Evolutionary conservation across 768 basidiomycete species (phyloP).

Genomic region (Mycena olivaceomarginata): DNA sequence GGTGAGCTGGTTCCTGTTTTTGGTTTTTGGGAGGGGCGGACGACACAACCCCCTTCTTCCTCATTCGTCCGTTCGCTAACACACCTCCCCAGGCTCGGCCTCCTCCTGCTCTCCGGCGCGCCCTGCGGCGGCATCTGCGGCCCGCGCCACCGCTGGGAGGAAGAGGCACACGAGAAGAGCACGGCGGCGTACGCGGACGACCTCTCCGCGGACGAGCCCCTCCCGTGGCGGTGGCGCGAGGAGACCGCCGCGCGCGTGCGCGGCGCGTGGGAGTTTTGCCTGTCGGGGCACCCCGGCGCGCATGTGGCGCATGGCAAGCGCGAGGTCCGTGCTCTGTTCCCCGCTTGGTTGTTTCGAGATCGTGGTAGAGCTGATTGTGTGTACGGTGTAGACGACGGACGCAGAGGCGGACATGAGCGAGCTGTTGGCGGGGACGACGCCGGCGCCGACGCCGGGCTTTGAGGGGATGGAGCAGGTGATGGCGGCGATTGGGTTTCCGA

Average conservation of each 20-base stretch:
- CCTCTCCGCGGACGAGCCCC: too few relatives aligned
- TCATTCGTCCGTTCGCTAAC: not conserved
- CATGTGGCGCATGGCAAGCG: not conserved
- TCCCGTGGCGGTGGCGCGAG: too few relatives aligned
- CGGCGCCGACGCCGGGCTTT: slow-evolving; percentile 56
- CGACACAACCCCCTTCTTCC: too few relatives aligned
- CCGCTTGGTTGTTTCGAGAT: too few relatives aligned
- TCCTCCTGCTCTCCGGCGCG: slow-evolving; percentile 88
- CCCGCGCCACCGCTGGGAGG: too few relatives aligned
- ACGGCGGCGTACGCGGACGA: too few relatives aligned
- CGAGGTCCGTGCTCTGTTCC: not conserved
- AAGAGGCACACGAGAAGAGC: too few relatives aligned
- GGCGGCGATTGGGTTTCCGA: slow-evolving; percentile 74
- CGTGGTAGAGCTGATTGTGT: too few relatives aligned
- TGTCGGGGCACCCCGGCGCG: slow-evolving; percentile 36
- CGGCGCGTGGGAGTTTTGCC: slow-evolving; percentile 90
- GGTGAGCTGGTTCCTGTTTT: slow-evolving; percentile 70
- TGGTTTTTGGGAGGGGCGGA: too few relatives aligned
- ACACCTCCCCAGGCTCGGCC: slow-evolving; percentile 71
- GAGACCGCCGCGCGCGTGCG: slow-evolving; percentile 89
- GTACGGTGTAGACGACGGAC: too few relatives aligned
- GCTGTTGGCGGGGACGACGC: slow-evolving; percentile 38
- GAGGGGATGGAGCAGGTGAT: slow-evolving; percentile 76
- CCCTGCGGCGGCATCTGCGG: slow-evolving; percentile 90
- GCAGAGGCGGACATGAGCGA: slow-evolving; percentile 53